Conservation (phyloP, 495 filamentous ascomycete genomes). For the Penicillium odoratum region DNA sequence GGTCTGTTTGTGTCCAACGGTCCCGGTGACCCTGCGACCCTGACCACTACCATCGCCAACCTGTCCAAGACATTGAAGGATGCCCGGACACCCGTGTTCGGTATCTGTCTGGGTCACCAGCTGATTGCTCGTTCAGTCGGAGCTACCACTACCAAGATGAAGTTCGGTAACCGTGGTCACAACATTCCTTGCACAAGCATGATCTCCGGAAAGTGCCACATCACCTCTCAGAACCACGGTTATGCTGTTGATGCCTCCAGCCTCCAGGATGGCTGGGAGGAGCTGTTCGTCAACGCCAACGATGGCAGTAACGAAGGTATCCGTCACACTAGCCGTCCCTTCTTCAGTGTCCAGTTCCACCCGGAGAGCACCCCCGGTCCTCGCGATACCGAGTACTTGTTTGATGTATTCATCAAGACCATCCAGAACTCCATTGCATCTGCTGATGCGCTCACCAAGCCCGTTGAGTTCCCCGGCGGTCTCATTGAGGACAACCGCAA, state of each 20-base stretch:
- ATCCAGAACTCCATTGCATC: slow-evolving; percentile 67
- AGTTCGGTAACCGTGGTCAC: slow-evolving; percentile 97
- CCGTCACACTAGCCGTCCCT: slow-evolving; percentile 77
- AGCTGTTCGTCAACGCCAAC: slow-evolving; percentile 96
- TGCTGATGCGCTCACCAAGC: slow-evolving; percentile 59
- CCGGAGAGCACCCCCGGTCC: slow-evolving; percentile 95
- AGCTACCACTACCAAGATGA: slow-evolving; percentile 89
- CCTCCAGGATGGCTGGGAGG: slow-evolving; percentile 78
- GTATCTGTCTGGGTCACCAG: slow-evolving; percentile 96
- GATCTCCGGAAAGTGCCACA: slow-evolving; percentile 92
- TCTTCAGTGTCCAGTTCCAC: slow-evolving; percentile 99
- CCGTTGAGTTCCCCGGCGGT: slow-evolving; percentile 85
- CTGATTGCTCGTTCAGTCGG: slow-evolving; percentile 88
- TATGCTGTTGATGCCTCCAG: slow-evolving; percentile 82
- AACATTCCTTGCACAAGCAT: slow-evolving; percentile 97
- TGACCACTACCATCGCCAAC: slow-evolving; percentile 73
- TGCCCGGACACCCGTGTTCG: slow-evolving; percentile 84
- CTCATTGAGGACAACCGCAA: slow-evolving; percentile 71
- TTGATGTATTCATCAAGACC: slow-evolving; percentile 91
- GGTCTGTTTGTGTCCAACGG: slow-evolving; percentile 98
- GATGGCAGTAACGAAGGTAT: slow-evolving; percentile 98
- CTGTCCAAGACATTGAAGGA: slow-evolving; percentile 70
- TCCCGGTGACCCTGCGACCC: slow-evolving; percentile 87
- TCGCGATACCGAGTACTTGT: slow-evolving; percentile 93
- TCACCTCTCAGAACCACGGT: slow-evolving; percentile 97